Percentiles rank a stretch among this genome's conserved stretches.
phyloP scores from a whole-genome alignment of 1,284 basidiomycete genomes.

The Schizopora paradoxa region DNA sequence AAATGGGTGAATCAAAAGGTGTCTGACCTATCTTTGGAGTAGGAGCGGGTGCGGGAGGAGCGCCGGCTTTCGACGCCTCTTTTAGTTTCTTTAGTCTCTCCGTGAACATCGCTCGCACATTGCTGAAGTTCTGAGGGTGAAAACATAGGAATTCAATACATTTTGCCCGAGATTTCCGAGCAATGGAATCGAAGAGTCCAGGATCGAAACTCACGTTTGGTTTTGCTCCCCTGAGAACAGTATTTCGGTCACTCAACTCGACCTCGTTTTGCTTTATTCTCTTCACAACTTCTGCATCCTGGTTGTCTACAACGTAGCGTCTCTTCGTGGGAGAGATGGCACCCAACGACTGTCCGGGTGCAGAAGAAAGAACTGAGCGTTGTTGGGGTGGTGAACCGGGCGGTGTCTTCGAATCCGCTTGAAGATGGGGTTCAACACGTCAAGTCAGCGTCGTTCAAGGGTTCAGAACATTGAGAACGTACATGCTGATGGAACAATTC shows the following conservation, averaged over 20 bases:
- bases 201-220: slow-evolving; percentile 49
- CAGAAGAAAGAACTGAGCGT: slow-evolving; percentile 29
- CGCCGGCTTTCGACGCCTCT: slow-evolving; percentile 53
- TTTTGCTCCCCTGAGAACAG: slow-evolving; percentile 72
- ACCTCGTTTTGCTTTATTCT: slow-evolving; percentile 69
- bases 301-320: slow-evolving; percentile 71
- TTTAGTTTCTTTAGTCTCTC: slow-evolving; percentile 75
- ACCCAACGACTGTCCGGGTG: slow-evolving; percentile 33
- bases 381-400: slow-evolving; percentile 54
- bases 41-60: slow-evolving; percentile 29
- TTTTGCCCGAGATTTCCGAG: neutral
- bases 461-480: slow-evolving; percentile 24
- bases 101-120: slow-evolving; percentile 51
- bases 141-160: slow-evolving; percentile 6
- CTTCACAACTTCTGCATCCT: slow-evolving; percentile 81
- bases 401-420: slow-evolving; percentile 50
- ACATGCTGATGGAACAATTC: slow-evolving; percentile 55
- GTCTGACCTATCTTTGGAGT: slow-evolving; percentile 33
- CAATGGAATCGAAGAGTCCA: neutral
- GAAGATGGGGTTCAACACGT: neutral
- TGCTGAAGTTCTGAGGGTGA: slow-evolving; percentile 60
- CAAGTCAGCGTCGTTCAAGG: neutral
- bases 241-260: slow-evolving; percentile 70
- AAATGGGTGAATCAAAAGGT: neutral
- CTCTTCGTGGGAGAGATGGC: slow-evolving; percentile 57